Evolutionary conservation across 2,329 filamentous ascomycete genomes (phyloP).

Genomic region (Massarina eburnea): DNA sequence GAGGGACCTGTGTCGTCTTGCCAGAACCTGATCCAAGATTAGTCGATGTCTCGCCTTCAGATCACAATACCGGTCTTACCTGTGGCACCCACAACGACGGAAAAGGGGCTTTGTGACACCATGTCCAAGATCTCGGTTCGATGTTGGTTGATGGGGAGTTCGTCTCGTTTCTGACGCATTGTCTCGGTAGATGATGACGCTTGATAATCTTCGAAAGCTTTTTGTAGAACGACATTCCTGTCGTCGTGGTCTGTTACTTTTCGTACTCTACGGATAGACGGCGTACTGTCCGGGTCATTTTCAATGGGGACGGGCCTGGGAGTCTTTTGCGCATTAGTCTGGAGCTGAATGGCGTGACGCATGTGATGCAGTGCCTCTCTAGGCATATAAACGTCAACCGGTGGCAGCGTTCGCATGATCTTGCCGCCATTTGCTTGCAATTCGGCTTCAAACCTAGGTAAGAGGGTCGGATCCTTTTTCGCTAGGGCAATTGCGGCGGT

Average conservation of each 20-base stretch:
- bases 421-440: not conserved
- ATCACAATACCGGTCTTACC: too few relatives aligned
- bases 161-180: slow-evolving; percentile 2
- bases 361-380: not conserved
- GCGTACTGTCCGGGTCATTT: not conserved
- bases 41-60: too few relatives aligned
- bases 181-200: not conserved
- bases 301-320: not conserved
- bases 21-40: too few relatives aligned
- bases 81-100: slow-evolving; percentile 4
- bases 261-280: not conserved
- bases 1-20: slow-evolving; percentile 9
- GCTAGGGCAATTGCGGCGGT: slow-evolving; percentile 1
- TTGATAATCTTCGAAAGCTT: slow-evolving; percentile 1
- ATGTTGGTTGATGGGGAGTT: slow-evolving; percentile 7
- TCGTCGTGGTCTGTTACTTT: not conserved
- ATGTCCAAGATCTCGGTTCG: slow-evolving; percentile 3
- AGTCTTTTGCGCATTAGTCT: not conserved
- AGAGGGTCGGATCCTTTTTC: slow-evolving; percentile 1
- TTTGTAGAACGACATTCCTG: not conserved
- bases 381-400: not conserved
- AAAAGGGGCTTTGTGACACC: slow-evolving; percentile 1
- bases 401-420: not conserved
- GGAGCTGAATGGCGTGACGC: not conserved
- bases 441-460: not conserved